These are phyloP conservation scores for Fusarium globosum DNA, from an alignment of 2,329 filamentous ascomycete species.

Conservation along the genomic window DNA sequence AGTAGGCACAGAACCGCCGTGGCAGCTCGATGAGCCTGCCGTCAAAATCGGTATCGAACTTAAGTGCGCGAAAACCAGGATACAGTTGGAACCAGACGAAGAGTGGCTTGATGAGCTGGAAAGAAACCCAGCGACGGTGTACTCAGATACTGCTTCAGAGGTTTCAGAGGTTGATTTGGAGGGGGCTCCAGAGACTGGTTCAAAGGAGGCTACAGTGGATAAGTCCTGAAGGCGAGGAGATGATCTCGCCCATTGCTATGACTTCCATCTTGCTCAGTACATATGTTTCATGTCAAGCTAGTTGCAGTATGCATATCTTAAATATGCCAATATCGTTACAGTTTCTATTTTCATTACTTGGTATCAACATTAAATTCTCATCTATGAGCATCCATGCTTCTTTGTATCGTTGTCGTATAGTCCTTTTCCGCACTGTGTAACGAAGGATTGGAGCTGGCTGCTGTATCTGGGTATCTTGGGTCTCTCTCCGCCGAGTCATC, in stretches of 20 bases:
- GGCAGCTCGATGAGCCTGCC: not conserved
- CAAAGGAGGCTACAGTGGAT: not conserved
- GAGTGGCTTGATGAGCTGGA: not conserved
- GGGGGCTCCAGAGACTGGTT: not conserved
- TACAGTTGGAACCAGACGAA: not conserved
- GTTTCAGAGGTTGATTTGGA: not conserved
- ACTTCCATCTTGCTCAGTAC: not conserved
- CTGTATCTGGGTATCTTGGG: slow-evolving; percentile 40
- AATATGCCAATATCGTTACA: not conserved
- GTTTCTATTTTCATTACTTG: not conserved
- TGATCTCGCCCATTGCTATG: not conserved
- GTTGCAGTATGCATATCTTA: not conserved
- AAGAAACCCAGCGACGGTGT: not conserved
- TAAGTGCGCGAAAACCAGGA: too few relatives aligned
- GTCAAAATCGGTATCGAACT: not conserved
- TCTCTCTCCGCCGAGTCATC: slow-evolving; percentile 45
- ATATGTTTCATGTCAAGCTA: not conserved
- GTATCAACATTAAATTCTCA: not conserved
- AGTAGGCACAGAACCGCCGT: not conserved
- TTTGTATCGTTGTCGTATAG: slow-evolving; percentile 13
- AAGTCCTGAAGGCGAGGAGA: fast-evolving
- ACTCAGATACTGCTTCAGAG: not conserved
- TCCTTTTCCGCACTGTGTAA: slow-evolving; percentile 46
- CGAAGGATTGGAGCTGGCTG: slow-evolving; percentile 41
- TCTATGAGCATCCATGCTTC: slow-evolving; percentile 11